A percentile compares a stretch with the other conserved stretches of the same genome.
Conservation (phyloP, 495 filamentous ascomycete species). For the Cercophora sp. region DNA sequence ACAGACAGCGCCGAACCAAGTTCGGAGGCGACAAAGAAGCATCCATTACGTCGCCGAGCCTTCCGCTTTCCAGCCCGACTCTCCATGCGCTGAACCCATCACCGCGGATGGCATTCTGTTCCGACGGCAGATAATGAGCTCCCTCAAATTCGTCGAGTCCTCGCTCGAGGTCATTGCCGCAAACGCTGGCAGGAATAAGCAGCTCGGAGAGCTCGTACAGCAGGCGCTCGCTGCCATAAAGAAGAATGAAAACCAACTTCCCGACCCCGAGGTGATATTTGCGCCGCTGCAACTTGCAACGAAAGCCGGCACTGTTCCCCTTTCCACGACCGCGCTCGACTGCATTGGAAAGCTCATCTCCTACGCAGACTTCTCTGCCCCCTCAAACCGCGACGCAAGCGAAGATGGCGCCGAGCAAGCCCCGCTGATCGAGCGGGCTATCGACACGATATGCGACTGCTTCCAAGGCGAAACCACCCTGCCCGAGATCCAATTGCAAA, state of each 20-base stretch:
- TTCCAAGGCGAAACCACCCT: constrained; percentile 93
- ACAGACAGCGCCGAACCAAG: neutral
- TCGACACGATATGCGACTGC: constrained; percentile 98
- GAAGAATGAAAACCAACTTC: constrained; percentile 60
- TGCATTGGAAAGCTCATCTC: constrained; percentile 98
- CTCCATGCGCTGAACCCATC: constrained; percentile 27
- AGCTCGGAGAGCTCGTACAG: constrained; percentile 73
- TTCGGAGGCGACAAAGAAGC: constrained; percentile 5
- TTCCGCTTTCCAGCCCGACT: neutral
- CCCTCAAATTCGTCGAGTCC: constrained; percentile 89
- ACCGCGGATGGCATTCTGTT: constrained; percentile 39
- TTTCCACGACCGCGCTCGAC: constrained; percentile 87
- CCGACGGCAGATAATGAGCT: constrained; percentile 66
- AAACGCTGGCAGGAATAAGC: constrained; percentile 77
- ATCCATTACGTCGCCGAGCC: neutral
- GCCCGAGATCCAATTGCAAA: constrained; percentile 89
- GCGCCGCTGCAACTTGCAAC: constrained; percentile 85
- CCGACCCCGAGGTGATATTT: constrained; percentile 88
- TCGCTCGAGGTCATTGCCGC: constrained; percentile 86
- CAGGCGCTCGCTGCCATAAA: constrained; percentile 81
- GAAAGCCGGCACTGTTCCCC: constrained; percentile 72
- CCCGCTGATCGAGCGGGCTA: constrained; percentile 87
- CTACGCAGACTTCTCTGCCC: constrained; percentile 92
- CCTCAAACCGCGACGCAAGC: constrained; percentile 42
- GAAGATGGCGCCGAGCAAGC: constrained; percentile 50